phyloP scores from a whole-genome alignment of 2,329 filamentous ascomycete genomes.

The Ceratocystis harringtonii region DNA sequence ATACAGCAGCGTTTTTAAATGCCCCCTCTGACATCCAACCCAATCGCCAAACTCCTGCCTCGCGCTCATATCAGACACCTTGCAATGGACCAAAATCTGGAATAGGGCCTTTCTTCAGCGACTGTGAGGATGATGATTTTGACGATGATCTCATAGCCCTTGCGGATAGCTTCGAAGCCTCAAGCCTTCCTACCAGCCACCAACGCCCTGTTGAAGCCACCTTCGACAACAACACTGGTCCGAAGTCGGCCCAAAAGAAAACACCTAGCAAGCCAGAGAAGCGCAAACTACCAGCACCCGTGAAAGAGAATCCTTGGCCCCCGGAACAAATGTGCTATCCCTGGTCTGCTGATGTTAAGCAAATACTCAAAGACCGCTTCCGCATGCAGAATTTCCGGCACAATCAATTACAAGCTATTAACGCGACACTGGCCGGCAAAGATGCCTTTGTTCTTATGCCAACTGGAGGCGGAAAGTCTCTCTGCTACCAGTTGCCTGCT shows the following conservation, averaged over 20 bases:
- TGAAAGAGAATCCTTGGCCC: slow-evolving; percentile 27
- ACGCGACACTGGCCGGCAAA: slow-evolving; percentile 71
- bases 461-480: slow-evolving; percentile 87
- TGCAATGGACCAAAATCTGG: background rate
- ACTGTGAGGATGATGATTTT: slow-evolving; percentile 11
- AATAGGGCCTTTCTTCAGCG: slow-evolving; percentile 13
- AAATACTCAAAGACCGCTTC: slow-evolving; percentile 68
- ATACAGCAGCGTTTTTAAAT: background rate
- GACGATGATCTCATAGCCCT: slow-evolving; percentile 18
- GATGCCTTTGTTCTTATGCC: slow-evolving; percentile 97
- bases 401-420: slow-evolving; percentile 91
- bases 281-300: slow-evolving; percentile 22
- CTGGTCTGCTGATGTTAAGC: slow-evolving; percentile 78
- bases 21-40: background rate
- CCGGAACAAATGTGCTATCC: slow-evolving; percentile 46
- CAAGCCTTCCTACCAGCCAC: slow-evolving; percentile 31
- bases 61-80: background rate
- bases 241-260: slow-evolving; percentile 25
- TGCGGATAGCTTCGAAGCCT: slow-evolving; percentile 18
- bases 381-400: slow-evolving; percentile 72
- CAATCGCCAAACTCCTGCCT: background rate
- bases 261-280: slow-evolving; percentile 21
- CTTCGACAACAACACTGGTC: slow-evolving; percentile 21
- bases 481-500: slow-evolving; percentile 91
- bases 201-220: slow-evolving; percentile 18